phyloP scores from a whole-genome alignment of 768 basidiomycete species.

The Dioszegia crocea region DNA sequence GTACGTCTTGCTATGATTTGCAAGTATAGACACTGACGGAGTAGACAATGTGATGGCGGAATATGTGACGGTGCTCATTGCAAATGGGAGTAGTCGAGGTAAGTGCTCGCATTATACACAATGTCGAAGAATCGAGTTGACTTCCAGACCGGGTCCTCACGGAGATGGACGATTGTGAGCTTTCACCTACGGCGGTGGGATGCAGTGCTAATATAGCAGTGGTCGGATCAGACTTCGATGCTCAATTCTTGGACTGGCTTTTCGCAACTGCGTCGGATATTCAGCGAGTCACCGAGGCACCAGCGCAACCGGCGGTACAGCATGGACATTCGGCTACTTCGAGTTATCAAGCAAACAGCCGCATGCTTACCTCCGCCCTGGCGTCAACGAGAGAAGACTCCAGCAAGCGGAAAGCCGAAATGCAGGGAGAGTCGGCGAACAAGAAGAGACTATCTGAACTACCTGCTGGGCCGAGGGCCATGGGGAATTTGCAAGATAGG shows the following conservation, averaged over 20 bases:
- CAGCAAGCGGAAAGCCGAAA: slow-evolving; percentile 38
- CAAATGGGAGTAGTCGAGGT: slow-evolving; percentile 41
- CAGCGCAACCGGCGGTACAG: slow-evolving; percentile 2
- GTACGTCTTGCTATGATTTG: slow-evolving; percentile 10
- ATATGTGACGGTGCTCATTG: slow-evolving; percentile 47
- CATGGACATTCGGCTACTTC: slow-evolving; percentile 6
- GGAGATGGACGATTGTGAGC: slow-evolving; percentile 46
- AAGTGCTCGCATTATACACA: background rate
- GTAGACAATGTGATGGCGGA: slow-evolving; percentile 49
- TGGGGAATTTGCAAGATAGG: slow-evolving; percentile 77
- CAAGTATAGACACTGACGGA: background rate
- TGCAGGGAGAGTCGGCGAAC: slow-evolving; percentile 18
- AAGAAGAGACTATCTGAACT: slow-evolving; percentile 35
- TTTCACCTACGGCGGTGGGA: background rate
- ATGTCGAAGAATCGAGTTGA: background rate
- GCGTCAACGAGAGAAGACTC: slow-evolving; percentile 22
- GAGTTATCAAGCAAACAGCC: slow-evolving; percentile 2
- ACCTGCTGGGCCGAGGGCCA: slow-evolving; percentile 81
- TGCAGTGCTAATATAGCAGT: slow-evolving; percentile 2
- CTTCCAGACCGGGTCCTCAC: slow-evolving; percentile 35
- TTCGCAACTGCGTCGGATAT: slow-evolving; percentile 29
- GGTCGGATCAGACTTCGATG: slow-evolving; percentile 27
- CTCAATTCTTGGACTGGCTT: slow-evolving; percentile 41
- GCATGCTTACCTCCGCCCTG: slow-evolving; percentile 39
- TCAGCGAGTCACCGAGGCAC: slow-evolving; percentile 4